A percentile compares a stretch with the other conserved stretches of the same genome.
These are phyloP conservation scores for Teunomyces panamensis DNA, from an alignment of 805 yeast species.

Conservation along the genomic window DNA sequence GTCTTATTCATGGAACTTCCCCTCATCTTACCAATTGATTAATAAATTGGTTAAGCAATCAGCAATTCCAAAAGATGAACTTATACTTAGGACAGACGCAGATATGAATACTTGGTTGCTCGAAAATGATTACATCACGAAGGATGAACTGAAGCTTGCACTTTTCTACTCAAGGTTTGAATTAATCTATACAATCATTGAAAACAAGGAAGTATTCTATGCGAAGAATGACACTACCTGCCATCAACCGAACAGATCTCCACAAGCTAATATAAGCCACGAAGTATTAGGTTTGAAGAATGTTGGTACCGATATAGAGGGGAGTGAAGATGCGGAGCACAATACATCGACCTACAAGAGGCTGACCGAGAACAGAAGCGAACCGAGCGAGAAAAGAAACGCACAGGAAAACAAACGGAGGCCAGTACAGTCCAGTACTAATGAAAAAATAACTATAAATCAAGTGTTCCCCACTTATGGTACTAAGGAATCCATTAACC, in stretches of 20 bases:
- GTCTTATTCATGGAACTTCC: conserved; percentile 35
- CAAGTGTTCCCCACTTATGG: conserved; percentile 44
- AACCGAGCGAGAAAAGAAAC: not conserved
- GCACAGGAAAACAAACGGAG: not conserved
- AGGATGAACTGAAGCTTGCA: conserved; percentile 13
- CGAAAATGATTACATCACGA: conserved; percentile 16
- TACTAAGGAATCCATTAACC: conserved; percentile 23
- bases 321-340: not conserved
- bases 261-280: not conserved
- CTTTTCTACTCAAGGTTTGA: conserved; percentile 28
- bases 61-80: conserved; percentile 14
- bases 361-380: conserved; percentile 1
- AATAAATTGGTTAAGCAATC: conserved; percentile 22
- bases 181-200: conserved; percentile 18
- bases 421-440: conserved; percentile 2
- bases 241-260: not conserved
- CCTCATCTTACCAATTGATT: conserved; percentile 42
- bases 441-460: conserved; percentile 31
- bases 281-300: conserved; percentile 5
- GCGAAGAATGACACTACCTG: not conserved
- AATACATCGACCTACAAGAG: not conserved
- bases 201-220: conserved; percentile 18
- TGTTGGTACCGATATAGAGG: conserved; percentile 1
- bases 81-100: conserved; percentile 14
- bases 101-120: conserved; percentile 22